Conservation (phyloP, 2,329 filamentous ascomycete species). For the Myotisia sp. region DNA sequence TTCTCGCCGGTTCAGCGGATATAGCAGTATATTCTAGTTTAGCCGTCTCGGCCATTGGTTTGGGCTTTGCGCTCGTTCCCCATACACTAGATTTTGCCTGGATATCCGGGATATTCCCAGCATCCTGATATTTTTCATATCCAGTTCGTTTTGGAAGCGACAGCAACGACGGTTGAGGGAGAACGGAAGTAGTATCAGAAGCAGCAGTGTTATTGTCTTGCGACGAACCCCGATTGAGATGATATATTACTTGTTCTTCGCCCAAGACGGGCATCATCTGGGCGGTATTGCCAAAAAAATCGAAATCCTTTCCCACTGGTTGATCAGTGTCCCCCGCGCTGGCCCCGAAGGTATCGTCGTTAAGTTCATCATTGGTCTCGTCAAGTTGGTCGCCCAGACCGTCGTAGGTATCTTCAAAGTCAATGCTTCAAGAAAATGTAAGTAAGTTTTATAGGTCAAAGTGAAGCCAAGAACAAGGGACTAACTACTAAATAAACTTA, state of each 20-base stretch:
- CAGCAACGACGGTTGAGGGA: conserved; percentile 18
- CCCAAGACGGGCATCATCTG: conserved; percentile 73
- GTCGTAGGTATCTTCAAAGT: conserved; percentile 97
- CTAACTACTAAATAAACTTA: conserved; percentile 25
- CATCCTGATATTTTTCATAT: conserved; percentile 81
- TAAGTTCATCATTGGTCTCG: conserved; percentile 85
- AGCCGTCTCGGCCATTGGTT: conserved; percentile 11
- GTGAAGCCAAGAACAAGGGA: background rate
- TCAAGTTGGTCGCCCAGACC: conserved; percentile 81
- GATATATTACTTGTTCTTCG: conserved; percentile 78
- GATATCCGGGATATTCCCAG: conserved; percentile 73
- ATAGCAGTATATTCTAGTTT: conserved; percentile 5
- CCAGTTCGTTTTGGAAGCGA: conserved; percentile 57
- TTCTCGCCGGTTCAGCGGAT: conserved; percentile 39
- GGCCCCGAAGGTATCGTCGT: conserved; percentile 82
- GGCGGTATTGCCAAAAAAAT: conserved; percentile 89
- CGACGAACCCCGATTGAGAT: conserved; percentile 46
- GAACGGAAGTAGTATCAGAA: conserved; percentile 22
- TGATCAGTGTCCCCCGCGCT: conserved; percentile 34
- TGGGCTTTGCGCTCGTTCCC: conserved; percentile 54
- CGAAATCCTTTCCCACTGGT: conserved; percentile 76
- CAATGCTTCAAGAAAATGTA: conserved; percentile 38
- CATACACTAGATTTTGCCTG: conserved; percentile 89
- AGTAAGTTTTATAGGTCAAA: conserved; percentile 2
- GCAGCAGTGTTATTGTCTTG: background rate